Conservation (phyloP, 2,329 filamentous ascomycete species). For the Daldinia sp. region DNA sequence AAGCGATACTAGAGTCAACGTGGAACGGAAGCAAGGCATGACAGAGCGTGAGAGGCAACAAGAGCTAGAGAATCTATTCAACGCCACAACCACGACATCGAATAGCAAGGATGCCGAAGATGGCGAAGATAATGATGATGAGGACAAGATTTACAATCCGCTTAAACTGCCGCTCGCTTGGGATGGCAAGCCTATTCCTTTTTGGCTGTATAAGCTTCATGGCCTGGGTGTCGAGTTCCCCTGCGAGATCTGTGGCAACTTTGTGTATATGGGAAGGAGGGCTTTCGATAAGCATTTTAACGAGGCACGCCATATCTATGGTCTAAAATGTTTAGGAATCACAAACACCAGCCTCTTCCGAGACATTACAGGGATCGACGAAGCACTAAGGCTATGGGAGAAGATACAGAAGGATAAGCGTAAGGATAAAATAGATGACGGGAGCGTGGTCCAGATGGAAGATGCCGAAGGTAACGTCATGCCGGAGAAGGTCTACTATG, state of each 20-base stretch:
- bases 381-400: slow-evolving; percentile 89
- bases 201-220: slow-evolving; percentile 98
- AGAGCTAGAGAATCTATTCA: slow-evolving; percentile 88
- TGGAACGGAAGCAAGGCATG: slow-evolving; percentile 97
- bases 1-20: slow-evolving; percentile 90
- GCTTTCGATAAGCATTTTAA: slow-evolving; percentile 99
- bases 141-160: slow-evolving; percentile 95
- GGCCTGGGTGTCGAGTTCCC: slow-evolving; percentile 94
- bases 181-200: slow-evolving; percentile 99
- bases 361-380: slow-evolving; percentile 92
- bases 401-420: slow-evolving; percentile 91
- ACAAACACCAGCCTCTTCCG: slow-evolving; percentile 91
- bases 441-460: slow-evolving; percentile 97
- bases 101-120: slow-evolving; percentile 66
- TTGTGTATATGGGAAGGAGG: slow-evolving; percentile 96
- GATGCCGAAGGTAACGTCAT: slow-evolving; percentile 97
- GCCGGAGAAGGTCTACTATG: slow-evolving; percentile 98
- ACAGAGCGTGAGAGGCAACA: slow-evolving; percentile 95
- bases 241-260: slow-evolving; percentile 98
- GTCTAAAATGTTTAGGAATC: slow-evolving; percentile 92
- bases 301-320: slow-evolving; percentile 91
- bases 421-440: slow-evolving; percentile 78
- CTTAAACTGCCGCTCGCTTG: slow-evolving; percentile 95
- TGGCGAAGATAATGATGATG: slow-evolving; percentile 79
- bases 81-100: slow-evolving; percentile 63